Evolutionary conservation across 331 rosid genomes (phyloP), one percentile per base, ranked within the genome.

Genomic region (Saraca asoca): DNA sequence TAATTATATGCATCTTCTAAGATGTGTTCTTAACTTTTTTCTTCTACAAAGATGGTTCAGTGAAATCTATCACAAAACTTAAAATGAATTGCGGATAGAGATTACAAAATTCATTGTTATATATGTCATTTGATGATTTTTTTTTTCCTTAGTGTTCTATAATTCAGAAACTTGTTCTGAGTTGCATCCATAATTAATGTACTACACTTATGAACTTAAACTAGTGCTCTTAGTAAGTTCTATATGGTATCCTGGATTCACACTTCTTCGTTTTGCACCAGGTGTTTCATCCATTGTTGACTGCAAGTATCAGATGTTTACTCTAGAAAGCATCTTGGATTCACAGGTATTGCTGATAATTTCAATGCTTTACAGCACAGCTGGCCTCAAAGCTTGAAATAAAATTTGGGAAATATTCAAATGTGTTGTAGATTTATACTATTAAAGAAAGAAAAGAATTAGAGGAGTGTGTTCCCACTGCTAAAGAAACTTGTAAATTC

Each of bases 271-370:
- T 68, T 70, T 46, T 59, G 43, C 33, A 31, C 64, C 74, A 82
- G 95, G 83, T 58, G 81, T 85, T 63, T 83, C 91, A 43, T 85
- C 89, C 64, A 56, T 77, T 49, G 14, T 15, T 41, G 85, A 88
- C 51, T 85, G 87, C 50, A 80, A 85, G 73, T 72, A 15, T 69
- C 95, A 85, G 72, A 72, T 85, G 67, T 80, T 82, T 42, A 77
- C 75, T 54, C 95, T 88, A n/a, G 95, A 88, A 81, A 73, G 75
- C 54, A 72, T 68, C 72, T 60, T 88, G 81, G 89, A 83, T 74
- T 85, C 81, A 13, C 84, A 81, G 91, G 91, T 82, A 68, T 35
- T 19, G 13, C 24, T 31, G 10, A 43, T 44, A 53, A 42, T 44
- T 48, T 20, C 20, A 44, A 18, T 63, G 24, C 35, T 37, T 66